Conservation (phyloP, 176 grass and related monocot species). For the Pontederia paniculata region DNA sequence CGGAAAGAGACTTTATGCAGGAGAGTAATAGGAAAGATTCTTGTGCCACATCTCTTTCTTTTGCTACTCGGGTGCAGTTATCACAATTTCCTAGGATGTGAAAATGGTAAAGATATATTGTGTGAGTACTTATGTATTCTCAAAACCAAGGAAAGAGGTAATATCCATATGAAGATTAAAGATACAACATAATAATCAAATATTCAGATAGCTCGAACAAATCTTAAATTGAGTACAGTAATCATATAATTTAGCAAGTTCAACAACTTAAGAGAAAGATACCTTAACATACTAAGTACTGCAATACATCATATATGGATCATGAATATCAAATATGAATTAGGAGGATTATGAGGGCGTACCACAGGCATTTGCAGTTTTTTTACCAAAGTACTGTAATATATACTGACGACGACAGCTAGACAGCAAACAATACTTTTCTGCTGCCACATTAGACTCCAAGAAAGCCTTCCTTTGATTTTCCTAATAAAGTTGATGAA, state of each 20-base stretch:
- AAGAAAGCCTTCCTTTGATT: constrained; percentile 60
- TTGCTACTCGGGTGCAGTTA: constrained; percentile 61
- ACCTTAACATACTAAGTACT: background rate
- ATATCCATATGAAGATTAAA: no score
- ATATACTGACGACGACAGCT: constrained; percentile 67
- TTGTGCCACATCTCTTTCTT: constrained; percentile 68
- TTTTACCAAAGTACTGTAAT: constrained; percentile 90
- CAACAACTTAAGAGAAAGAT: background rate
- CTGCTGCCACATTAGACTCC: constrained; percentile 76
- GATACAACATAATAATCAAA: background rate
- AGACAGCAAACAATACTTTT: constrained; percentile 76
- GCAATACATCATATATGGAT: no score
- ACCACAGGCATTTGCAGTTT: constrained; percentile 43
- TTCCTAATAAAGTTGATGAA: constrained; percentile 25
- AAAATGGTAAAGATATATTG: constrained; percentile 16
- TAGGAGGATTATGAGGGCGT: constrained; percentile 19
- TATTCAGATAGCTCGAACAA: background rate
- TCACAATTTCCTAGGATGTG: constrained; percentile 57
- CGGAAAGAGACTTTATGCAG: constrained; percentile 72
- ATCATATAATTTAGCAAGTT: background rate
- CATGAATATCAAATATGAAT: no score
- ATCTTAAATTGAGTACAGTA: background rate
- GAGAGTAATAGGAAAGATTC: constrained; percentile 80
- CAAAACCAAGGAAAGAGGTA: no score
- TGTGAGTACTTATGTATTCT: constrained; percentile 1